A percentile compares a stretch with the other conserved stretches of the same genome.
These are phyloP conservation scores for Colletotrichum sp. DNA, from an alignment of 2,329 filamentous ascomycete genomes.

Conservation along the genomic window DNA sequence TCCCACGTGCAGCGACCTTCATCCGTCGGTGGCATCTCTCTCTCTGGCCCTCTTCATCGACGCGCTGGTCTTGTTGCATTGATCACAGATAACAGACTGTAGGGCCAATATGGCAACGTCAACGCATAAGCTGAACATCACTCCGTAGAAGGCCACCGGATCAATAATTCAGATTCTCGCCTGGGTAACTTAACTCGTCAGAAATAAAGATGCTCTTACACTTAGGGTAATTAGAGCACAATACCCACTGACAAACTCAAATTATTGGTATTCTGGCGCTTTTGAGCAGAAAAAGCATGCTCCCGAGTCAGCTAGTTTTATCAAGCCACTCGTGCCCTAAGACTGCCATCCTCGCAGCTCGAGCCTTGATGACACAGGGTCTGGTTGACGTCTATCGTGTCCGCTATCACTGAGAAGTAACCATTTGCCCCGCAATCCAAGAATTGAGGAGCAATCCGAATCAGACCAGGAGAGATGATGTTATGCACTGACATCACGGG, in stretches of 20 bases:
- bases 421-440: too few relatives aligned
- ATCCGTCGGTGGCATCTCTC: neutral
- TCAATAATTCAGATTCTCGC: too few relatives aligned
- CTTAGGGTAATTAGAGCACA: neutral
- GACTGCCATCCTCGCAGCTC: neutral
- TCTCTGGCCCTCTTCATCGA: neutral
- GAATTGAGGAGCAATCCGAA: too few relatives aligned
- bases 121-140: fast-evolving
- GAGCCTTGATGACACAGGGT: neutral
- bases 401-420: too few relatives aligned
- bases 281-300: neutral
- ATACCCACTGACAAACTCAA: neutral
- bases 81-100: neutral
- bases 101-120: neutral
- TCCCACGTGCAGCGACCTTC: neutral
- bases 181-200: neutral
- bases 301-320: neutral
- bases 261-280: neutral
- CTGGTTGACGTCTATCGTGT: neutral
- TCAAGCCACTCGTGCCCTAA: neutral
- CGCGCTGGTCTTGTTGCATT: neutral
- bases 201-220: too few relatives aligned
- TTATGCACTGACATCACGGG: too few relatives aligned
- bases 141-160: neutral
- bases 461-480: too few relatives aligned